Evolutionary conservation across 2,329 filamentous ascomycete genomes (phyloP), one percentile per base, ranked within the genome.

Genomic region (Penicillium sp.): DNA sequence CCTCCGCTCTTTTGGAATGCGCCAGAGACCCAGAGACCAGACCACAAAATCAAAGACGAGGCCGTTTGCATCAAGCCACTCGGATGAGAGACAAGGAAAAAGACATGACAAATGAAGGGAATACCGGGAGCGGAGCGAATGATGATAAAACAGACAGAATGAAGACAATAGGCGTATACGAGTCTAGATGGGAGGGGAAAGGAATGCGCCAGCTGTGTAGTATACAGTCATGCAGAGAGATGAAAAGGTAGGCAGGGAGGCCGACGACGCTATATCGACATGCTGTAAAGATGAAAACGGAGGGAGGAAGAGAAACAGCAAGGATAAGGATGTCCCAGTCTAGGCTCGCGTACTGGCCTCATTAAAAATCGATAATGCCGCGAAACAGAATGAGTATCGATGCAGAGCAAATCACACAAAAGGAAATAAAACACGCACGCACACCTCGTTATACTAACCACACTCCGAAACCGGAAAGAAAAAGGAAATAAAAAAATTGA

Each of bases 161-260:
- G 43, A 54, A 44, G 38, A 38, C 32, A 48, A 42, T 52, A 55
- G 55, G 53, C 54, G 55, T 59, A 57, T 57, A 56, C 56, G 46
- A 49, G 50, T 49, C 52, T 54, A 53, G 38, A 55, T 54, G 44
- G 46, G 48, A 56, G 48, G 47, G 24, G 26, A 55, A 61, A 56
- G 44, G 53, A 61, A 61, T 55, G 59, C 56, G 61, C 57, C 60
- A 53, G 54, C 53, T 52, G 17, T 38, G 48, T 66, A 66, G 58
- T 66, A 58, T 67, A 67, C 64, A 66, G 61, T 62, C 63, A 67
- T 64, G 65, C 61, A 65, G 55, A 53, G 44, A 57, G 53, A 53
- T 49, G 52, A 49, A 48, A 59, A 59, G 52, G 51, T 56, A 45
- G 51, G 45, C 39, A 54, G 55, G 56, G 49, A 54, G 51, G 39